phyloP scores from a whole-genome alignment of 2,329 filamentous ascomycete species.

The Cercospora nicotianae region DNA sequence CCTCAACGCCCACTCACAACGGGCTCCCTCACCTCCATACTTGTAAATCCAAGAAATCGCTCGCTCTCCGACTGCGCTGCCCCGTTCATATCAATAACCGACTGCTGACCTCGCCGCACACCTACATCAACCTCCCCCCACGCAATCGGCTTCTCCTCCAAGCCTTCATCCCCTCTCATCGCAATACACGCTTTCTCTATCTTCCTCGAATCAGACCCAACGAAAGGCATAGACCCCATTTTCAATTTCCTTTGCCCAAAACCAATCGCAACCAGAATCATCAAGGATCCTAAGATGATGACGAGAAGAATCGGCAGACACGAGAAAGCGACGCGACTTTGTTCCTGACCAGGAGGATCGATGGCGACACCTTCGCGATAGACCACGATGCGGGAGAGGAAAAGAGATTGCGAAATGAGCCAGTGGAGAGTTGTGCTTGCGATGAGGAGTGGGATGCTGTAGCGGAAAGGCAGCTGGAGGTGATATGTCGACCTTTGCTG shows the following conservation, averaged over 20 bases:
- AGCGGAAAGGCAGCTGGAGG: slow-evolving; percentile 44
- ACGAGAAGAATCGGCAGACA: slow-evolving; percentile 18
- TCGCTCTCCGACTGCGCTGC: neutral
- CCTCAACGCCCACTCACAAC: neutral
- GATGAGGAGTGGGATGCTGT: slow-evolving; percentile 42
- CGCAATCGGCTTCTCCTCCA: neutral
- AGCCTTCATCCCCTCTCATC: neutral
- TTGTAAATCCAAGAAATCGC: neutral
- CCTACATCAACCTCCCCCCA: neutral
- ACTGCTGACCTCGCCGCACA: neutral
- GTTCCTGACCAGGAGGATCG: neutral
- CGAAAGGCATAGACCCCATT: neutral
- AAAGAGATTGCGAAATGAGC: slow-evolving; percentile 49
- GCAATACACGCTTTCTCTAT: neutral
- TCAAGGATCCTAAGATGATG: slow-evolving; percentile 14
- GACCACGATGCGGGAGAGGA: slow-evolving; percentile 41
- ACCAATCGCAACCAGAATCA: neutral
- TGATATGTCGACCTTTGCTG: slow-evolving; percentile 46
- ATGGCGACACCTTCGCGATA: slow-evolving; percentile 12
- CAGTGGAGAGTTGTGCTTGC: slow-evolving; percentile 44
- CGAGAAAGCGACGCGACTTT: slow-evolving; percentile 13
- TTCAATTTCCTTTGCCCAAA: neutral
- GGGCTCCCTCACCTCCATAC: neutral
- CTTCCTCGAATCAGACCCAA: neutral
- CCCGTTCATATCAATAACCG: neutral